Evolutionary conservation across 2,329 filamentous ascomycete species (phyloP).

Genomic region (Botryotinia convoluta): DNA sequence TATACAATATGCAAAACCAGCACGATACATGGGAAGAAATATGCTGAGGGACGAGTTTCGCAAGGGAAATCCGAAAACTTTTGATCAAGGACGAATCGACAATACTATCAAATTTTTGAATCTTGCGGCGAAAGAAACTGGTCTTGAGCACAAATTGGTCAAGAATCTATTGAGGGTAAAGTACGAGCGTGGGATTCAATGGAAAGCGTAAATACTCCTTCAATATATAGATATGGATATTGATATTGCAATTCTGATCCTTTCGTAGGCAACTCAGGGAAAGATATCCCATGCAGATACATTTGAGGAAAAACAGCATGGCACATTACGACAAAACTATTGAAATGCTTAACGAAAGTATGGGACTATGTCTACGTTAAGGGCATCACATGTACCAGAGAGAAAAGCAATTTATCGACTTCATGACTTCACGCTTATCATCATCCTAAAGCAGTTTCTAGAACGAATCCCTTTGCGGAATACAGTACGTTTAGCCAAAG

Average conservation of each 20-base stretch:
- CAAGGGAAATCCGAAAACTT: conserved; percentile 44
- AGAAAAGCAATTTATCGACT: neutral
- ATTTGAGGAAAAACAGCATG: conserved; percentile 37
- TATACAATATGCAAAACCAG: conserved; percentile 68
- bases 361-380: conserved; percentile 63
- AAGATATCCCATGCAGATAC: conserved; percentile 11
- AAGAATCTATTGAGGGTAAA: conserved; percentile 61
- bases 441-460: neutral
- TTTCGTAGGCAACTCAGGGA: conserved; percentile 3
- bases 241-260: neutral
- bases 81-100: conserved; percentile 52
- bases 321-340: conserved; percentile 67
- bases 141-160: conserved; percentile 69
- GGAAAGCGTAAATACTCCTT: conserved; percentile 5
- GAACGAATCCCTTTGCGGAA: neutral
- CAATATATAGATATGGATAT: neutral
- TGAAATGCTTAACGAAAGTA: conserved; percentile 69
- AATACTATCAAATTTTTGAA: conserved; percentile 70
- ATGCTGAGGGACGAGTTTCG: conserved; percentile 60
- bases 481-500: neutral
- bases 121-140: conserved; percentile 59
- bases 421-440: neutral
- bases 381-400: neutral
- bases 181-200: conserved; percentile 24
- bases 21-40: conserved; percentile 60